These are phyloP conservation scores for Aspergillus pseudoglaucus DNA, from an alignment of 2,329 filamentous ascomycete genomes.

Conservation along the genomic window DNA sequence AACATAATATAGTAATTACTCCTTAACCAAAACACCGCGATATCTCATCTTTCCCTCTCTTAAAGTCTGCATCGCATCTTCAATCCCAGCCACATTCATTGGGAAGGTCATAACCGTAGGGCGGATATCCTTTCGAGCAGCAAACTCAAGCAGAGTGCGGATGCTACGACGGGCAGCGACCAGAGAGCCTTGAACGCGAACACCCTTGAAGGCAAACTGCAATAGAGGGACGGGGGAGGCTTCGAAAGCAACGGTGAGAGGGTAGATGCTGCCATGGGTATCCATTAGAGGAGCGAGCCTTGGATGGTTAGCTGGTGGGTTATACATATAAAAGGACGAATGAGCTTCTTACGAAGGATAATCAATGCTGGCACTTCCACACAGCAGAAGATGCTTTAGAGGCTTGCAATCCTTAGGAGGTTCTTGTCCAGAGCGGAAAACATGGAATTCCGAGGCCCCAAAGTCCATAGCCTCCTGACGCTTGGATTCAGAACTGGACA, in stretches of 20 bases:
- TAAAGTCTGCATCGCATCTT: slow-evolving; percentile 39
- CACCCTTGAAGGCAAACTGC: slow-evolving; percentile 45
- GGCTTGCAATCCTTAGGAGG: slow-evolving; percentile 16
- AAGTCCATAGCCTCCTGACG: slow-evolving; percentile 19
- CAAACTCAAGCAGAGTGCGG: slow-evolving; percentile 56
- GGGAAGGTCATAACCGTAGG: slow-evolving; percentile 61
- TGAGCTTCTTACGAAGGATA: slow-evolving; percentile 17
- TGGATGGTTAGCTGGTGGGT: neutral
- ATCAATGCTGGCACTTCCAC: slow-evolving; percentile 18
- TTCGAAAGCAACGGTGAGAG: slow-evolving; percentile 17
- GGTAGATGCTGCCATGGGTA: slow-evolving; percentile 18
- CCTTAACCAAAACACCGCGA: slow-evolving; percentile 38
- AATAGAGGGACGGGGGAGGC: slow-evolving; percentile 15
- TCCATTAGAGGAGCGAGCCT: slow-evolving; percentile 21
- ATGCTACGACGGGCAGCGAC: slow-evolving; percentile 57
- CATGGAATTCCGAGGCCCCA: slow-evolving; percentile 20
- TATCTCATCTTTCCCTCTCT: slow-evolving; percentile 43
- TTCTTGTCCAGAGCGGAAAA: slow-evolving; percentile 16
- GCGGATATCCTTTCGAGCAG: slow-evolving; percentile 53
- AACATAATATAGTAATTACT: too few relatives aligned
- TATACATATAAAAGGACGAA: slow-evolving; percentile 2
- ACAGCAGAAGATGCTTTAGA: slow-evolving; percentile 19
- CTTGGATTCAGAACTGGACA: slow-evolving; percentile 23
- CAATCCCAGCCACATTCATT: slow-evolving; percentile 36
- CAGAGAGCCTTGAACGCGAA: slow-evolving; percentile 58